These are phyloP conservation scores for Umbelopsis ramanniana DNA, from an alignment of 192 early-diverging fungal genomes.

Conservation along the genomic window DNA sequence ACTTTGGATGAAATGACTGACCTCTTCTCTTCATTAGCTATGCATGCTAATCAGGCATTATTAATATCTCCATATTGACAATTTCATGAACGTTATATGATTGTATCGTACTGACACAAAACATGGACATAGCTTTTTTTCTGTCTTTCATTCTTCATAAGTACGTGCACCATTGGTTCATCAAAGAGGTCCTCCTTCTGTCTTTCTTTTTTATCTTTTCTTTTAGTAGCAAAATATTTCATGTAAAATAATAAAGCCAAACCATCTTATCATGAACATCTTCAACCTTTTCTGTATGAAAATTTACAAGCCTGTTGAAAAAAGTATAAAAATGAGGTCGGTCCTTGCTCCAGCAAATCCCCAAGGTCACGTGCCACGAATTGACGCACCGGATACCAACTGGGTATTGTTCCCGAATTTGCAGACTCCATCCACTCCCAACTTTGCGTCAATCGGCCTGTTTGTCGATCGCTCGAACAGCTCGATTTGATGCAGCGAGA, in stretches of 20 bases:
- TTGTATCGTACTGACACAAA: neutral
- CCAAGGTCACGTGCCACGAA: too few species aligned
- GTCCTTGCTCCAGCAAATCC: too few species aligned
- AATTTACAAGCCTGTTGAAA: too few species aligned
- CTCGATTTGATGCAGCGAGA: conserved; percentile 35
- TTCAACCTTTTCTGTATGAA: neutral
- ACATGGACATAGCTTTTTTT: neutral
- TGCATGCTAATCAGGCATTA: neutral
- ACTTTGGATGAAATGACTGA: neutral
- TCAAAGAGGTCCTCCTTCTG: neutral
- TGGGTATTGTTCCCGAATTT: neutral
- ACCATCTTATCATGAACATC: conserved; percentile 10
- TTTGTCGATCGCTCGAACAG: conserved; percentile 9
- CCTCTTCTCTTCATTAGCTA: neutral
- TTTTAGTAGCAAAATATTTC: conserved; percentile 16
- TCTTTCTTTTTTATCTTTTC: neutral
- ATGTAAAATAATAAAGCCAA: conserved; percentile 21
- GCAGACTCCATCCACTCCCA: neutral
- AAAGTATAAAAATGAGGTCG: too few species aligned
- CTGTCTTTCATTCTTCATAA: neutral
- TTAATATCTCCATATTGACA: neutral
- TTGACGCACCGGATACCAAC: too few species aligned
- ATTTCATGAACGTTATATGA: neutral
- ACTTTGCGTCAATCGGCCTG: conserved; percentile 12
- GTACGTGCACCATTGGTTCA: neutral